phyloP scores from a whole-genome alignment of 23 red algal genomes.

The Porphyridium purpureum region DNA sequence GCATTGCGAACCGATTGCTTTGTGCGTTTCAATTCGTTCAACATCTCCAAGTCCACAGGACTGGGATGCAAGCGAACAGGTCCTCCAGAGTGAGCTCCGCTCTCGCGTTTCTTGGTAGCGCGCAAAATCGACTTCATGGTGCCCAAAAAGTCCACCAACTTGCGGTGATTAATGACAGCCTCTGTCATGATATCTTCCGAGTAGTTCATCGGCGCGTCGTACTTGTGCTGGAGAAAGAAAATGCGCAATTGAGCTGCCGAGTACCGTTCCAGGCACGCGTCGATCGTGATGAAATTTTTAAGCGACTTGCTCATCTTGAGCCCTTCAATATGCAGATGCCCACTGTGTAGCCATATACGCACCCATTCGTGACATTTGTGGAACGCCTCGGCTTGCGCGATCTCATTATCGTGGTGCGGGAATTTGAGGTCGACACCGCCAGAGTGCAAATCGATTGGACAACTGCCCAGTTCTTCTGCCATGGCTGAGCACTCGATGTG shows the following conservation, averaged over 20 bases:
- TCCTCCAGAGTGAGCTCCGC: not conserved
- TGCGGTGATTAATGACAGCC: constrained; percentile 39
- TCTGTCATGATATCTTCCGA: constrained; percentile 67
- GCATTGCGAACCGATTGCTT: constrained; percentile 17
- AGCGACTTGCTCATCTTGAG: constrained; percentile 99
- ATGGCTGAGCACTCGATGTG: constrained; percentile 99
- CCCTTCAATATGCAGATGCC: constrained; percentile 95
- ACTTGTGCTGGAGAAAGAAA: constrained; percentile 57
- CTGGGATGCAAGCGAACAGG: constrained; percentile 4
- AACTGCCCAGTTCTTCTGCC: constrained; percentile 46
- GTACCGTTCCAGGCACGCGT: constrained; percentile 26
- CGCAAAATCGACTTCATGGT: constrained; percentile 43
- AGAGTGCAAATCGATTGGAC: constrained; percentile 66
- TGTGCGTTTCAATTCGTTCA: constrained; percentile 9
- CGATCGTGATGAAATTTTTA: constrained; percentile 97
- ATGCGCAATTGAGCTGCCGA: constrained; percentile 63
- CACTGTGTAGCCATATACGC: constrained; percentile 80
- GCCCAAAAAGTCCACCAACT: constrained; percentile 60
- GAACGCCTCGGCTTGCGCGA: constrained; percentile 84
- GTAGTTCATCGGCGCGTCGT: constrained; percentile 73
- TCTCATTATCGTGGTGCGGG: constrained; percentile 92
- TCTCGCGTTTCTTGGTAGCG: constrained; percentile 13
- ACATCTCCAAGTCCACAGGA: constrained; percentile 19
- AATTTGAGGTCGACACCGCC: constrained; percentile 88
- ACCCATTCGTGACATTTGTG: constrained; percentile 61